These are phyloP conservation scores for Fusarium scirpi DNA, from an alignment of 2,329 filamentous ascomycete species.

Conservation along the genomic window DNA sequence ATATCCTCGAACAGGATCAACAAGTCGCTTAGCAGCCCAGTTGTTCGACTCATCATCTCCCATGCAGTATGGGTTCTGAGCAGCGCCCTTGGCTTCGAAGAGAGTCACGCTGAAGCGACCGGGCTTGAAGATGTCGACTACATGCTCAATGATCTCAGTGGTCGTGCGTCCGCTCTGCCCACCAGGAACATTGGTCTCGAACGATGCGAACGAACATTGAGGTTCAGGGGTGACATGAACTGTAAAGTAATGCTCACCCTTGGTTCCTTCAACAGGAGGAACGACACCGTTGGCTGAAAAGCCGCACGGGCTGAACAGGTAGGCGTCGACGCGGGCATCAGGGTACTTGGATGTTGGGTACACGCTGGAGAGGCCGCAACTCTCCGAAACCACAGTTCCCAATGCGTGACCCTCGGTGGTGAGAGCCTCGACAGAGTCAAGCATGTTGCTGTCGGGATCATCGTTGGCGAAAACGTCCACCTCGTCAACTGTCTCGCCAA, in stretches of 20 bases:
- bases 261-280: conserved; percentile 70
- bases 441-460: conserved; percentile 67
- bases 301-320: conserved; percentile 95
- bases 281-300: conserved; percentile 98
- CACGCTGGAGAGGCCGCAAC: conserved; percentile 87
- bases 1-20: conserved; percentile 88
- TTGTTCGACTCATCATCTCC: conserved; percentile 55
- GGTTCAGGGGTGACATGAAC: conserved; percentile 98
- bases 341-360: conserved; percentile 90
- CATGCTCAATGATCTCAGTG: conserved; percentile 90
- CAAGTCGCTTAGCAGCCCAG: conserved; percentile 62
- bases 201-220: conserved; percentile 96
- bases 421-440: conserved; percentile 75
- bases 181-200: conserved; percentile 97
- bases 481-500: conserved; percentile 67
- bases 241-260: conserved; percentile 90
- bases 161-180: conserved; percentile 89
- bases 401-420: conserved; percentile 95
- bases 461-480: conserved; percentile 85
- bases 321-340: conserved; percentile 93
- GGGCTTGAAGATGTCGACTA: conserved; percentile 95
- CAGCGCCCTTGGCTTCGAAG: conserved; percentile 84
- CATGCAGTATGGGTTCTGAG: conserved; percentile 56
- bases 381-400: conserved; percentile 90
- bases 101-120: conserved; percentile 98